These are phyloP conservation scores for Cyanidioschyzon merolae DNA, from an alignment of 23 red algal genomes.

Conservation along the genomic window DNA sequence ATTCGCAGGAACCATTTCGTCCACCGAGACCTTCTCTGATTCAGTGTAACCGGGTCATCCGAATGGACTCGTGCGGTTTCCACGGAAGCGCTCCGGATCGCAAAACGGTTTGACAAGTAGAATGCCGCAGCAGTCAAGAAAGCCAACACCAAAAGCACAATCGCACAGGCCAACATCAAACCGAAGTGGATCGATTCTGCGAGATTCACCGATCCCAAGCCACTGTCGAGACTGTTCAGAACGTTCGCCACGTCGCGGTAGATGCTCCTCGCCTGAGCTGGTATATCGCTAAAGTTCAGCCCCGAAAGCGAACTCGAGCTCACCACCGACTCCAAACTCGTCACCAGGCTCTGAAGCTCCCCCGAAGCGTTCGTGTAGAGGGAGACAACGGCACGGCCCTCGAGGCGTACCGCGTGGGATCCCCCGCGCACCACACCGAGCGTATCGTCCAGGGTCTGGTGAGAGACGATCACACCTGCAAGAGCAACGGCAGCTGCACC, in stretches of 20 bases:
- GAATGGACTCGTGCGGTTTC: not conserved
- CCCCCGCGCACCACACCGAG: not conserved
- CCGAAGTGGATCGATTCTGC: conserved; percentile 7
- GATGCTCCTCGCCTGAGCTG: not conserved
- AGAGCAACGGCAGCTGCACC: not conserved
- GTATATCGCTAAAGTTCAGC: not conserved
- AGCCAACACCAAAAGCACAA: not conserved
- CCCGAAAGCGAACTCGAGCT: not conserved
- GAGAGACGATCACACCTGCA: not conserved
- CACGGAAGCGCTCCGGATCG: not conserved
- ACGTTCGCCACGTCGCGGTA: conserved; percentile 3
- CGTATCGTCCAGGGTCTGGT: not conserved
- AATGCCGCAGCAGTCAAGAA: not conserved
- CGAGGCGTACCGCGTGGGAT: not conserved
- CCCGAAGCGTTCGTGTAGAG: not conserved
- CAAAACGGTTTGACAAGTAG: not conserved
- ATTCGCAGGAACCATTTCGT: not conserved
- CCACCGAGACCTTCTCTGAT: not conserved
- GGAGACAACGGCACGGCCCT: not conserved
- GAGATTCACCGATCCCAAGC: not conserved
- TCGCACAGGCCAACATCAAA: not conserved
- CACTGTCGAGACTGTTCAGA: not conserved
- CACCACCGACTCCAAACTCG: not conserved
- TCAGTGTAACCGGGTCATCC: not conserved
- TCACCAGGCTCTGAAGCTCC: not conserved